phyloP scores from a whole-genome alignment of 306 rosid species.

The Hippophae tibetana region DNA sequence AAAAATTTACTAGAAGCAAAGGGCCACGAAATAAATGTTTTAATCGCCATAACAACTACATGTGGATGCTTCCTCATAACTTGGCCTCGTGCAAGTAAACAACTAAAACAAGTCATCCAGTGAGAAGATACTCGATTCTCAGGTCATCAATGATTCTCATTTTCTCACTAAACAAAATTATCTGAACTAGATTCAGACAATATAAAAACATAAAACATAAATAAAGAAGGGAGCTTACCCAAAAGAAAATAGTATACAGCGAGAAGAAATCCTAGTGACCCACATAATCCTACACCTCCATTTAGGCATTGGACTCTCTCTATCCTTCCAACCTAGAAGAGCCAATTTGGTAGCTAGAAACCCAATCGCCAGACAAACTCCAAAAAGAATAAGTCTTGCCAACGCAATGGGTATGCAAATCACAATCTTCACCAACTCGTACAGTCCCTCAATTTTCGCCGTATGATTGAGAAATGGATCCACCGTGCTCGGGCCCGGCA shows the following conservation, averaged over 20 bases:
- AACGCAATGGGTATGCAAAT: constrained; percentile 50
- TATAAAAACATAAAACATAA: neutral
- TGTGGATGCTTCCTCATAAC: too few relatives aligned
- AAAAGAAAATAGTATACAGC: constrained; percentile 77
- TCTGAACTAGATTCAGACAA: neutral
- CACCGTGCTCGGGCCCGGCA: constrained; percentile 39
- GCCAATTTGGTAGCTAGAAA: constrained; percentile 65
- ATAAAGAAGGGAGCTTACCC: constrained; percentile 37
- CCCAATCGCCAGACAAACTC: constrained; percentile 46
- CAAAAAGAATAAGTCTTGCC: constrained; percentile 54
- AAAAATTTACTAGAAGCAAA: too few relatives aligned
- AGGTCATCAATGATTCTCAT: too few relatives aligned
- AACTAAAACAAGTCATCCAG: too few relatives aligned
- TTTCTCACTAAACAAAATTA: neutral
- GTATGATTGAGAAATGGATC: constrained; percentile 81
- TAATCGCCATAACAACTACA: too few relatives aligned
- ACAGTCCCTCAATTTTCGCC: constrained; percentile 36
- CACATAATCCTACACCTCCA: constrained; percentile 84
- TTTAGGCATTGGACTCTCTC: constrained; percentile 63
- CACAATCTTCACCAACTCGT: constrained; percentile 59
- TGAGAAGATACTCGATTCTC: too few relatives aligned
- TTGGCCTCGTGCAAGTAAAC: too few relatives aligned
- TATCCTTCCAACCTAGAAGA: constrained; percentile 73
- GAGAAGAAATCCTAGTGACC: constrained; percentile 60
- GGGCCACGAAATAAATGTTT: too few relatives aligned